These are phyloP conservation scores for Colletotrichum liaoningense DNA, from an alignment of 2,329 filamentous ascomycete species.

Conservation along the genomic window DNA sequence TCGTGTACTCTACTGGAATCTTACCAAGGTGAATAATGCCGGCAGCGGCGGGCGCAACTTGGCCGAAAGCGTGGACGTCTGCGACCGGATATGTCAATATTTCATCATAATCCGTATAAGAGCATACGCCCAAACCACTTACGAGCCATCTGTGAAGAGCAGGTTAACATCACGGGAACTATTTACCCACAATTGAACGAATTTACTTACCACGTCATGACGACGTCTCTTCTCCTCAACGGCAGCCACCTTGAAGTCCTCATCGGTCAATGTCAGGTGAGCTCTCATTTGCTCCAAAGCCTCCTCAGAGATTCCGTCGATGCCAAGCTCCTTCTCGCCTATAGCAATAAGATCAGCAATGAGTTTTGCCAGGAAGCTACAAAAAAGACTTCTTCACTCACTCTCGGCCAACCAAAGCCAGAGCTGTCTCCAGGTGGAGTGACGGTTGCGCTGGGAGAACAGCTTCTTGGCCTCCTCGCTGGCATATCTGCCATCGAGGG, in stretches of 20 bases:
- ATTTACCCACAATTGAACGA: neutral
- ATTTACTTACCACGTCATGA: conserved; percentile 52
- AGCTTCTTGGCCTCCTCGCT: conserved; percentile 81
- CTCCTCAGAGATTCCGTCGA: conserved; percentile 75
- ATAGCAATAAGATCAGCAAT: neutral
- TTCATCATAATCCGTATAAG: neutral
- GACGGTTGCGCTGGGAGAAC: conserved; percentile 81
- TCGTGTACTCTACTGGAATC: neutral
- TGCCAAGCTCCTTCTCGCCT: conserved; percentile 79
- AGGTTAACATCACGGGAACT: conserved; percentile 41
- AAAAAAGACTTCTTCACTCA: neutral
- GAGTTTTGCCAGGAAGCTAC: neutral
- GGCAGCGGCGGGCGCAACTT: conserved; percentile 79
- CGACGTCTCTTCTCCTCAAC: conserved; percentile 81
- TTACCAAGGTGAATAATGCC: conserved; percentile 80
- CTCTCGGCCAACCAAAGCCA: conserved; percentile 88
- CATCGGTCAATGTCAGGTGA: conserved; percentile 80
- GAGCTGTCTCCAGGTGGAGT: conserved; percentile 84
- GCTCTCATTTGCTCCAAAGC: conserved; percentile 82
- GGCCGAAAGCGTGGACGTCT: conserved; percentile 77
- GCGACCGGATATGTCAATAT: neutral
- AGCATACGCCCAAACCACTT: conserved; percentile 37
- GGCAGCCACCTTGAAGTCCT: conserved; percentile 79
- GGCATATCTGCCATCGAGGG: conserved; percentile 79
- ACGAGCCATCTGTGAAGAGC: conserved; percentile 58